Evolutionary conservation across 208 protist species (phyloP).

Genomic region (Wallacemonas sp.): DNA sequence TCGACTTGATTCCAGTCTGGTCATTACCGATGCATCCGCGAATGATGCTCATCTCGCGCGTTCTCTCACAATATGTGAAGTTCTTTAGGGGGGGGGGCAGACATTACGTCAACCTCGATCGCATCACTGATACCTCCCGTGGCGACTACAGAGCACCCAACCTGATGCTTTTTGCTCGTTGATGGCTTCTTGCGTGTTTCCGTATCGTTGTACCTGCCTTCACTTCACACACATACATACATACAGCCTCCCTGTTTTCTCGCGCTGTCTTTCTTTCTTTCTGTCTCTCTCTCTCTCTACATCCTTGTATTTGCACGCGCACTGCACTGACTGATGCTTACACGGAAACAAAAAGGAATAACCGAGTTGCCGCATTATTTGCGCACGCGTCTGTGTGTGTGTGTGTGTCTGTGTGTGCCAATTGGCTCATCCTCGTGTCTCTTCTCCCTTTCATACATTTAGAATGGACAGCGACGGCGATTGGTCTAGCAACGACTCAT

Average conservation of each 20-base stretch:
- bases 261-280: slow-evolving; percentile 14
- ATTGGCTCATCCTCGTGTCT: not conserved
- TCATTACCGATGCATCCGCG: too few species aligned
- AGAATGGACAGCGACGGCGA: not conserved
- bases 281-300: slow-evolving; percentile 6
- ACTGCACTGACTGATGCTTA: not conserved
- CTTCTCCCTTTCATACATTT: slow-evolving; percentile 16
- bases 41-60: too few species aligned
- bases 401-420: not conserved
- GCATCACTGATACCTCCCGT: too few species aligned
- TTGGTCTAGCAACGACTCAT: not conserved
- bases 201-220: not conserved
- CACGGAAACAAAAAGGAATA: too few species aligned
- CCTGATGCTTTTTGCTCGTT: too few species aligned
- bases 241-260: slow-evolving; percentile 8
- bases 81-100: too few species aligned
- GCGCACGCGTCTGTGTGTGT: not conserved
- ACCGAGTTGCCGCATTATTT: not conserved
- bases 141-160: too few species aligned
- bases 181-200: not conserved
- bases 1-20: not conserved
- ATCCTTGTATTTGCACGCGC: not conserved
- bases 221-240: slow-evolving; percentile 4
- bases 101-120: too few species aligned
- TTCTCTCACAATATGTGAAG: too few species aligned